Percentiles rank a stretch among this genome's conserved stretches.
Conservation (phyloP, 352 stramenopile genomes). For the Pythium aquatile region DNA sequence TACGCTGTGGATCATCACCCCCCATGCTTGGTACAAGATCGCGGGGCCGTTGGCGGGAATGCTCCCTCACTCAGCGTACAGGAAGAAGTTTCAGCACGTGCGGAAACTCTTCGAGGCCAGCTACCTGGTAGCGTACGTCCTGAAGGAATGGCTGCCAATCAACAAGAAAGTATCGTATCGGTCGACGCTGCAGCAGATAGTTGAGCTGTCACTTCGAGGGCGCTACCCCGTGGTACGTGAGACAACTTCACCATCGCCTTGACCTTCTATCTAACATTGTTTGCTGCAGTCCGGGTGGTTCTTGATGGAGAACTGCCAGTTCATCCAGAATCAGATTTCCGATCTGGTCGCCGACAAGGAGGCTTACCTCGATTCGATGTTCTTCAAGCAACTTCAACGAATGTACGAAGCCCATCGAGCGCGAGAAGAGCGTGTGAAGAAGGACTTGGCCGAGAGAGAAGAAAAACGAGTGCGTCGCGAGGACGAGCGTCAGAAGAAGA, state of each 20-base stretch:
- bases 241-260: background rate
- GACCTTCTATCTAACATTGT: background rate
- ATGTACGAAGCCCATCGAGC: conserved; percentile 63
- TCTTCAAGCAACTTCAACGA: conserved; percentile 81
- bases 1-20: conserved; percentile 84
- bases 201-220: conserved; percentile 67
- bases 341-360: conserved; percentile 78
- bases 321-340: conserved; percentile 76
- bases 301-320: conserved; percentile 80
- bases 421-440: conserved; percentile 53
- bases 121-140: conserved; percentile 80
- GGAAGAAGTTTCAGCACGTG: conserved; percentile 70
- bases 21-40: conserved; percentile 84
- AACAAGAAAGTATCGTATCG: conserved; percentile 87
- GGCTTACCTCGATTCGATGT: conserved; percentile 78
- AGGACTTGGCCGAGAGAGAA: conserved; percentile 61
- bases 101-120: conserved; percentile 79
- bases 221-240: conserved; percentile 70
- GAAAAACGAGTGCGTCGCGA: conserved; percentile 37
- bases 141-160: conserved; percentile 84
- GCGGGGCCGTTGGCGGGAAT: conserved; percentile 73
- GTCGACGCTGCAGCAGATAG: conserved; percentile 79
- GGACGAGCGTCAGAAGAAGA: conserved; percentile 28
- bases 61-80: conserved; percentile 69
- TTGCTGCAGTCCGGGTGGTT: conserved; percentile 68